These are phyloP conservation scores for Pichia sorboxylosa DNA, from an alignment of 1,139 yeast genomes.

Conservation along the genomic window DNA sequence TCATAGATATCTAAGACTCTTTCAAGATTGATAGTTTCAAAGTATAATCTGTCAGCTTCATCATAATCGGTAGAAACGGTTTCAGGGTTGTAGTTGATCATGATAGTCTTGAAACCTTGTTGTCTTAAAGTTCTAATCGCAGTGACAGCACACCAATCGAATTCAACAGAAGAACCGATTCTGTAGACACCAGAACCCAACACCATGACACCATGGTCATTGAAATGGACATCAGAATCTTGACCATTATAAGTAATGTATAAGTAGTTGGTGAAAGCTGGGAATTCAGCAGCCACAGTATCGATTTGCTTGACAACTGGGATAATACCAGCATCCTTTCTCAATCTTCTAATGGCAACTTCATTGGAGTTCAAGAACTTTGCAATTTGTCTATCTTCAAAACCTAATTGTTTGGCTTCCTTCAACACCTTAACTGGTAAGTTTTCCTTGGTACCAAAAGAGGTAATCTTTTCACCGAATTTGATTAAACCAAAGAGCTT, in stretches of 20 bases:
- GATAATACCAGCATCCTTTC: slow-evolving; percentile 77
- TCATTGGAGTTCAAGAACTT: slow-evolving; percentile 82
- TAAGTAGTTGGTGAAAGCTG: slow-evolving; percentile 89
- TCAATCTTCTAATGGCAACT: slow-evolving; percentile 80
- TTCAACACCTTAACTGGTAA: slow-evolving; percentile 52
- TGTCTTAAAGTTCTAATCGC: slow-evolving; percentile 92
- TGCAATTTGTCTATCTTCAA: slow-evolving; percentile 95
- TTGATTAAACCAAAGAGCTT: slow-evolving; percentile 64
- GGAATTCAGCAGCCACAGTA: slow-evolving; percentile 98
- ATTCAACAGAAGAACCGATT: slow-evolving; percentile 97
- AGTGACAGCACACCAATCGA: slow-evolving; percentile 98
- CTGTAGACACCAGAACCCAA: slow-evolving; percentile 98
- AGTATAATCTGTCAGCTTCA: slow-evolving; percentile 94
- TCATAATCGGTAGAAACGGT: slow-evolving; percentile 97
- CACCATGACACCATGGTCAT: slow-evolving; percentile 88
- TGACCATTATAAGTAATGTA: slow-evolving; percentile 94
- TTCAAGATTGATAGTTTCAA: slow-evolving; percentile 91
- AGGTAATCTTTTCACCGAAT: slow-evolving; percentile 53
- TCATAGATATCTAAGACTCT: slow-evolving; percentile 94
- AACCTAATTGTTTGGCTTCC: slow-evolving; percentile 93
- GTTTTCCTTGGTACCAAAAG: slow-evolving; percentile 49
- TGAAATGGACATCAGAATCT: slow-evolving; percentile 70
- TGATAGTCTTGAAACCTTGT: slow-evolving; percentile 79
- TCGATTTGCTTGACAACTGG: slow-evolving; percentile 97
- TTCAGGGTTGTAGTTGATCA: slow-evolving; percentile 97